A percentile compares a stretch with the other conserved stretches of the same genome.
phyloP scores from a whole-genome alignment of 2,329 filamentous ascomycete species.

The Colletotrichum nymphaeae region DNA sequence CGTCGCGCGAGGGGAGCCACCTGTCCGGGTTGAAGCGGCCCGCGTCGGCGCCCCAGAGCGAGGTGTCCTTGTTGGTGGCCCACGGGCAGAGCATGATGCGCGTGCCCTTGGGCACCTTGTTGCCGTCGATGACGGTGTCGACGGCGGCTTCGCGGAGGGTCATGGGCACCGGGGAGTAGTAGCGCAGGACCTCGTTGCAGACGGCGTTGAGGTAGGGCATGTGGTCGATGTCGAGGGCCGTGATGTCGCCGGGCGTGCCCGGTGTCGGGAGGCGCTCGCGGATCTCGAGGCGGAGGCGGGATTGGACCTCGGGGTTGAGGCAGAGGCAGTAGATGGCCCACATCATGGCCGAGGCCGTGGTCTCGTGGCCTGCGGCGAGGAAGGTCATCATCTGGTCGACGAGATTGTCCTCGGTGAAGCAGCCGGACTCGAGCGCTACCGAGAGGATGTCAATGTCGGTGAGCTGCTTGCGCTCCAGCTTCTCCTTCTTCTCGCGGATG shows the following conservation, averaged over 20 bases:
- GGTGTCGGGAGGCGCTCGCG: conserved; percentile 67
- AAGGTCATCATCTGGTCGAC: conserved; percentile 93
- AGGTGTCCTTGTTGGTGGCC: conserved; percentile 76
- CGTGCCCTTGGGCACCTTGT: conserved; percentile 77
- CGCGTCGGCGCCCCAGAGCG: conserved; percentile 83
- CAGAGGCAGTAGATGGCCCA: conserved; percentile 81
- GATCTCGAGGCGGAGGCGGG: conserved; percentile 75
- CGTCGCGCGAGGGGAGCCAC: conserved; percentile 69
- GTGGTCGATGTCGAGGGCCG: conserved; percentile 71
- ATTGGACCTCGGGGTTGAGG: conserved; percentile 72
- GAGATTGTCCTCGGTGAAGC: conserved; percentile 82
- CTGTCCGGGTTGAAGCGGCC: conserved; percentile 81
- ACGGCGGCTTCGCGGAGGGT: conserved; percentile 74
- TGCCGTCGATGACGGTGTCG: conserved; percentile 74
- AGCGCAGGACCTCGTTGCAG: conserved; percentile 80
- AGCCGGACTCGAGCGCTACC: conserved; percentile 80
- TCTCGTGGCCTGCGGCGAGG: conserved; percentile 85
- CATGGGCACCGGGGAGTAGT: conserved; percentile 77
- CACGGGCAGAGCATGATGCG: conserved; percentile 72
- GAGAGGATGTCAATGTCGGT: conserved; percentile 80
- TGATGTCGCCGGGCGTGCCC: conserved; percentile 53
- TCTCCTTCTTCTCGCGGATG: conserved; percentile 75
- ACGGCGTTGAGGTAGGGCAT: conserved; percentile 86
- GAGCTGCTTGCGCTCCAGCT: conserved; percentile 57
- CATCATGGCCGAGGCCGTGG: conserved; percentile 79